Evolutionary conservation across 2,329 filamentous ascomycete genomes (phyloP), one percentile per base, ranked within the genome.

Genomic region (Sclerotinia sclerotiorum): DNA sequence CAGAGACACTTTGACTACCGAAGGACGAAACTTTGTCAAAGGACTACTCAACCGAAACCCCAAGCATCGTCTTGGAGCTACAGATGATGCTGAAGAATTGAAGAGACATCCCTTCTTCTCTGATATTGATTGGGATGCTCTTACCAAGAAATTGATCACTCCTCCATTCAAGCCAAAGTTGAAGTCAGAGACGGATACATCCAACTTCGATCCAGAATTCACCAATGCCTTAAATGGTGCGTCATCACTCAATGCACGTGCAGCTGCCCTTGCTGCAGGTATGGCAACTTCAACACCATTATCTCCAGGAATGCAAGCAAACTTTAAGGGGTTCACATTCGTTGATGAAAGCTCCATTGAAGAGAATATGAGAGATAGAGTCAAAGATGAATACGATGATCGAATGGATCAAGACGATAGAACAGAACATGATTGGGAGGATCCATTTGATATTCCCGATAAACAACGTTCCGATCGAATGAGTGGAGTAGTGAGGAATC

Each of bases 171-270:
- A 97, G 84, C 95, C 95, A 10, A 97, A 97, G 80, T 85, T 99
- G 77, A 96, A 96, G 84, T 95, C 91, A 19, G 93, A 97, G 79
- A 92, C 94, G 3, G 95, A 99, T 74, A 96, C 96, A 0, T 97
- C 94, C 56, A 98, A 99, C 81, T 99, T 99, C 77, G 95, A 99
- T 76, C 95, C 95, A 0, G 95, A 98, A 79, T 99, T 99, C 79
- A 99, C 95, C 65, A 97, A 95, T 73, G 95, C 95, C 7, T 82
- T 98, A 68, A 92, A 94, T 76, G 91, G 90, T 70, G 92, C 92
- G 66, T 88, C 90, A 1, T 97, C 94, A 0, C 84, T 98, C 69
- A 98, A 98, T 77, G 92, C 95, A 75, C 89, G 94, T 69, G 94
- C 95, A 5, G 92, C 93, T 19, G 92, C 92, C 10, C 80, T 98